Evolutionary conservation across 2,329 filamentous ascomycete genomes (phyloP).

Genomic region (Lachnellula subtilissima): DNA sequence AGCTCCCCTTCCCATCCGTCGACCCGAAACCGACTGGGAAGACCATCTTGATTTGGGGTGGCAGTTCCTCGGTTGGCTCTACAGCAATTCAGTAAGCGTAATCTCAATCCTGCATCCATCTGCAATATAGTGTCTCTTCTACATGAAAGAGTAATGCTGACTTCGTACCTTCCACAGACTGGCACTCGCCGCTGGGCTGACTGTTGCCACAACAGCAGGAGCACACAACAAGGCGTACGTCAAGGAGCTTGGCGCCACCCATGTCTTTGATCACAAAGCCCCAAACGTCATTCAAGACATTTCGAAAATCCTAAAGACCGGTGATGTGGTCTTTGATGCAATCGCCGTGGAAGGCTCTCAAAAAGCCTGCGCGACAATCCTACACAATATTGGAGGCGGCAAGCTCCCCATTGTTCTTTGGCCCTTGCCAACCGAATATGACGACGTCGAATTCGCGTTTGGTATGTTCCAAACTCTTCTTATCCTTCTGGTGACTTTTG

Average conservation of each 20-base stretch:
- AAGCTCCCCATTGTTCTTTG: conserved; percentile 12
- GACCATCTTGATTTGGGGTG: conserved; percentile 24
- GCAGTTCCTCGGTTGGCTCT: conserved; percentile 17
- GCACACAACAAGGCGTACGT: conserved; percentile 39
- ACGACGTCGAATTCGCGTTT: conserved; percentile 27
- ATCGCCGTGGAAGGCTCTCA: conserved; percentile 22
- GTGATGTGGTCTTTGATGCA: conserved; percentile 23
- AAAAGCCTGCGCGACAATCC: conserved; percentile 28
- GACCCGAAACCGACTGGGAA: conserved; percentile 13
- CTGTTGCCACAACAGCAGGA: conserved; percentile 42
- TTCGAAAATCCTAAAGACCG: conserved; percentile 9
- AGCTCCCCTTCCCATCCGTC: conserved; percentile 12
- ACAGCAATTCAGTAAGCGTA: conserved; percentile 16
- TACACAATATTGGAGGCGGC: conserved; percentile 24
- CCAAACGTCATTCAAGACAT: conserved; percentile 15
- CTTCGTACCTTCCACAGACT: neutral
- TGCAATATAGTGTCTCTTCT: neutral
- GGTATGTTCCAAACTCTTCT: conserved; percentile 18
- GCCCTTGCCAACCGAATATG: conserved; percentile 13
- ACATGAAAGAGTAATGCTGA: neutral
- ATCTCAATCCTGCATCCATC: neutral
- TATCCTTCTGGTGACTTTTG: conserved; percentile 17
- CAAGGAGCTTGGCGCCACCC: conserved; percentile 39
- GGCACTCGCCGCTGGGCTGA: conserved; percentile 32
- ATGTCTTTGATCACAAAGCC: conserved; percentile 41